phyloP scores from a whole-genome alignment of 179 eudicot genomes.

The Silene noctiflora region DNA sequence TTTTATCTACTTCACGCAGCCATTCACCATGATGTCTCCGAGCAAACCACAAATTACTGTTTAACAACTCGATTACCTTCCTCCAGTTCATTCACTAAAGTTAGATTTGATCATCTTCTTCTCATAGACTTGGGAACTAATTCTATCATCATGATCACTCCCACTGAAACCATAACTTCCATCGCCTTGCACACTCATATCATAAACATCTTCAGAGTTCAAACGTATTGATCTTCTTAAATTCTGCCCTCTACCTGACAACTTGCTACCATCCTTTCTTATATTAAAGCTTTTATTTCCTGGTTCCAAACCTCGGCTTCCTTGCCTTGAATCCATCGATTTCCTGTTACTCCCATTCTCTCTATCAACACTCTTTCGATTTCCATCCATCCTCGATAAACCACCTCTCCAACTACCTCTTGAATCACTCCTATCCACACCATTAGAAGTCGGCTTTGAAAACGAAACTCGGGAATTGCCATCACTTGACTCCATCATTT shows the following conservation, averaged over 20 bases:
- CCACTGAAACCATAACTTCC: constrained; percentile 54
- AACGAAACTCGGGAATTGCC: not conserved
- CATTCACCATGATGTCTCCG: not conserved
- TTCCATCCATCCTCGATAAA: constrained; percentile 12
- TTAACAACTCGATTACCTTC: not conserved
- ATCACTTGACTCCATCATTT: not conserved
- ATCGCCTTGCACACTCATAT: constrained; percentile 62
- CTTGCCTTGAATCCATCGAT: constrained; percentile 11
- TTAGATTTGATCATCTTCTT: constrained; percentile 6
- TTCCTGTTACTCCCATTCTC: constrained; percentile 10
- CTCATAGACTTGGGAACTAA: not conserved
- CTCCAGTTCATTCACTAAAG: not conserved
- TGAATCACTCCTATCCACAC: not conserved
- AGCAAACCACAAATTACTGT: not conserved
- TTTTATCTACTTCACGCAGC: not conserved
- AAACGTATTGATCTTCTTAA: constrained; percentile 18
- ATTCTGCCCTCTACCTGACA: constrained; percentile 16
- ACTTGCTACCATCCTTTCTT: constrained; percentile 11
- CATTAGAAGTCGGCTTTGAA: constrained; percentile 10
- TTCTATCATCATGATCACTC: constrained; percentile 7
- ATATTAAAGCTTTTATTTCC: not conserved
- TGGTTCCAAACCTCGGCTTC: constrained; percentile 1
- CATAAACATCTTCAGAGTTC: constrained; percentile 37
- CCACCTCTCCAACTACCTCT: not conserved
- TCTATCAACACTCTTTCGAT: constrained; percentile 14